These are phyloP conservation scores for Saccharum spontaneum DNA, from an alignment of 176 grass and related monocot species.

Conservation along the genomic window DNA sequence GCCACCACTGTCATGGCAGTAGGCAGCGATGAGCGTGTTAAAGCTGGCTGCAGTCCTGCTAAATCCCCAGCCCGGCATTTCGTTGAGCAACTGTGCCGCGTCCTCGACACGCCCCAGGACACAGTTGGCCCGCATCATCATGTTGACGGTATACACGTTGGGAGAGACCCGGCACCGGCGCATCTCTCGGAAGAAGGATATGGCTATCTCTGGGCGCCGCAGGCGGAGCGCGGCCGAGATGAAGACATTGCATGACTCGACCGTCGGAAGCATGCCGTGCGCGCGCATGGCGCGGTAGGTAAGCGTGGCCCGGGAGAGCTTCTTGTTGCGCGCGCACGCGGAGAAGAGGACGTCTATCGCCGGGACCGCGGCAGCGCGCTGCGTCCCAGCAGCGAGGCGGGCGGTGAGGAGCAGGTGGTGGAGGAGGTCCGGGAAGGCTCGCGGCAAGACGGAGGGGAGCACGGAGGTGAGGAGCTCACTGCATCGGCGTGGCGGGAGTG, in stretches of 20 bases:
- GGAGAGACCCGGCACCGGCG: constrained; percentile 59
- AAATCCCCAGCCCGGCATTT: constrained; percentile 61
- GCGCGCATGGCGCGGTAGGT: constrained; percentile 61
- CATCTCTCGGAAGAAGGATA: constrained; percentile 87
- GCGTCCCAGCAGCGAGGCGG: constrained; percentile 21
- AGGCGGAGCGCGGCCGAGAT: constrained; percentile 52
- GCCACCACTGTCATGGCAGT: constrained; percentile 49
- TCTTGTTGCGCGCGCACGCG: constrained; percentile 50
- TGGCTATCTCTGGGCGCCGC: constrained; percentile 54
- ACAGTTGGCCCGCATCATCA: constrained; percentile 56
- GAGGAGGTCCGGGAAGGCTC: constrained; percentile 45
- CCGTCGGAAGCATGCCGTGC: constrained; percentile 58
- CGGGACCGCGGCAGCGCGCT: constrained; percentile 16
- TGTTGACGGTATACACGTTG: constrained; percentile 80
- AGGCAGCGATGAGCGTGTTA: constrained; percentile 66
- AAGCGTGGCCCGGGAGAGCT: constrained; percentile 70
- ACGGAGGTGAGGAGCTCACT: constrained; percentile 36
- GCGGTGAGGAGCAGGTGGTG: constrained; percentile 46
- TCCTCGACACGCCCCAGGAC: constrained; percentile 46
- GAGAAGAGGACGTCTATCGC: constrained; percentile 72
- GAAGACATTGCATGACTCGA: constrained; percentile 82
- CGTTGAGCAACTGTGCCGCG: constrained; percentile 52
- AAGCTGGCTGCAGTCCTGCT: constrained; percentile 51
- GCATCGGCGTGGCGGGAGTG: constrained; percentile 44
- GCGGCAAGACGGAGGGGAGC: constrained; percentile 35